Evolutionary conservation across 73 alveolate species (phyloP), one percentile per base, ranked within the genome.

Genomic region (Uronychia binucleata): DNA sequence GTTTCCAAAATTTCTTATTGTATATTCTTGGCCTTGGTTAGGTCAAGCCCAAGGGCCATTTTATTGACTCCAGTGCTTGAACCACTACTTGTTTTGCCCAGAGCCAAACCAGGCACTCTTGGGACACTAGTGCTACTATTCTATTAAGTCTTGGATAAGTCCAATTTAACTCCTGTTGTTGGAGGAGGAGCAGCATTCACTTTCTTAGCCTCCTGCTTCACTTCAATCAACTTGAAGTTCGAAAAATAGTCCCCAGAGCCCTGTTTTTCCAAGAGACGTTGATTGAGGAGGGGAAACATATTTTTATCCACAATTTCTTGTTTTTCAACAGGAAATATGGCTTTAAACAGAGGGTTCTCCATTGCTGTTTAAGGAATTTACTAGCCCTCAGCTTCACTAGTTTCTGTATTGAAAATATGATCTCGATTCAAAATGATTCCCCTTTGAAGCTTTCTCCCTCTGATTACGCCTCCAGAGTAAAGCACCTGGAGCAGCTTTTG

Each of bases 381-480:
- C n/a, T n/a, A n/a, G n/a, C n/a, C n/a, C n/a, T n/a, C n/a, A n/a
- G n/a, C n/a, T n/a, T n/a, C n/a, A n/a, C n/a, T n/a, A n/a, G n/a
- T n/a, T n/a, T n/a, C n/a, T n/a, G n/a, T 46, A 11, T 46, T 46
- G 19, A 46, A 46, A 46, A 87, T 88, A 31, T 82, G 91, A 84
- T 90, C 93, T 59, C 81, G 77, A 26, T 86, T 82, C 60, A 87
- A 83, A 31, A 95, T 96, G 77, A 81, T 88, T 5, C 98, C 96
- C 82, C 94, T 93, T 57, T 93, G 87, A 28, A 94, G 90, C 33
- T 94, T 92, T 58, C 94, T 97, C 60, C 95, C 96, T 88, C 94
- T 88, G 80, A 98, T 93, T 58, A 94, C 97, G 75, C 97, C 98
- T 29, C 99, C 99, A 33, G 90, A 86, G 90, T 94, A 98, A 35